A percentile compares a stretch with the other conserved stretches of the same genome.
Conservation (phyloP, 345 rosid genomes). For the Citrus inodora region DNA sequence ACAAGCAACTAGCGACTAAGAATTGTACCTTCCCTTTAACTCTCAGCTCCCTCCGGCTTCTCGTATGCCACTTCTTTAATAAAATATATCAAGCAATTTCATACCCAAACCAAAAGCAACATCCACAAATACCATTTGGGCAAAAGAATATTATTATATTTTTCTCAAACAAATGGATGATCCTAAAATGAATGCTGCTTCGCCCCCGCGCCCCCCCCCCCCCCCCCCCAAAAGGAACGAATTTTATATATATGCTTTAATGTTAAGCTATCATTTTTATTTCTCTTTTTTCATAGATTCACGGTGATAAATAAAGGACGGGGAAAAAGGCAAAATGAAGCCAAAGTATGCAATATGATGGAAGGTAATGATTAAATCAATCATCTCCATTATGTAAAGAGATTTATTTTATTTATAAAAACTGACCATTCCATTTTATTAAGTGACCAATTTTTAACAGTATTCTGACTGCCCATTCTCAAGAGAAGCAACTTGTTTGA, state of each 20-base stretch:
- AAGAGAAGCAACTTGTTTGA: neutral
- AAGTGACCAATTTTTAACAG: neutral
- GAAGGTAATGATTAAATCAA: neutral
- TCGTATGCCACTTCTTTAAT: neutral
- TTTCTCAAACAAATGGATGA: neutral
- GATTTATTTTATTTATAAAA: neutral
- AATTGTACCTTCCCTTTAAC: neutral
- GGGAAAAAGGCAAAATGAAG: neutral
- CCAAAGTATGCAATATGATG: neutral
- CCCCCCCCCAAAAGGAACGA: fast-evolving
- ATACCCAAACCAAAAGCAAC: neutral
- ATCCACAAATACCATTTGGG: neutral
- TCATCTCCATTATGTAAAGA: neutral
- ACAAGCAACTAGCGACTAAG: neutral
- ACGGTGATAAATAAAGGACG: neutral
- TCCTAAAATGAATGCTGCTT: neutral
- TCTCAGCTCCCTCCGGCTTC: neutral
- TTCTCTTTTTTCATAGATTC: neutral
- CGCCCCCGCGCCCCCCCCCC: fast-evolving
- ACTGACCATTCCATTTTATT: neutral
- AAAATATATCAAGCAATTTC: neutral
- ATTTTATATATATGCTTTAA: neutral
- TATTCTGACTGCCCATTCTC: too few relatives aligned
- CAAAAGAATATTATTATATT: neutral
- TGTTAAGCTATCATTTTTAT: neutral